Percentiles rank a stretch among this genome's conserved stretches.
These are phyloP conservation scores for Sugiyamaella chiloensis DNA, from an alignment of 805 yeast genomes.

Conservation along the genomic window DNA sequence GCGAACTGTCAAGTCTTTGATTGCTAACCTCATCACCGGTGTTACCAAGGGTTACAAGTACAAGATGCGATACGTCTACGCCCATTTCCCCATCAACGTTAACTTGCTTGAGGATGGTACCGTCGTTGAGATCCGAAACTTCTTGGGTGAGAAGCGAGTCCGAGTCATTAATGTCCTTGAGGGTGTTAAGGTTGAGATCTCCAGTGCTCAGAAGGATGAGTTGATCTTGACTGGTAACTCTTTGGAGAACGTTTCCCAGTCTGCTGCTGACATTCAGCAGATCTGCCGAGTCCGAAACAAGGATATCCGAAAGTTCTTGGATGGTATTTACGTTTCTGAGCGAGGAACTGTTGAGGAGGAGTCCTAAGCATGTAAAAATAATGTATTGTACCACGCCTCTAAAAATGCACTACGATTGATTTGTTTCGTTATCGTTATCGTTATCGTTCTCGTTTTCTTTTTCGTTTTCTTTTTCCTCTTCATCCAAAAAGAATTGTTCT, in stretches of 20 bases:
- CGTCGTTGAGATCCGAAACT: constrained; percentile 95
- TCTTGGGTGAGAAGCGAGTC: constrained; percentile 98
- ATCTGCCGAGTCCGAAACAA: constrained; percentile 98
- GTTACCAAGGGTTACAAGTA: constrained; percentile 98
- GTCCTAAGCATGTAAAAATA: constrained; percentile 14
- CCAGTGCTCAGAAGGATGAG: constrained; percentile 90
- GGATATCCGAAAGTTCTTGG: constrained; percentile 99
- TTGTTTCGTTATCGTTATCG: not conserved
- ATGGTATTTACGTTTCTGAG: constrained; percentile 99
- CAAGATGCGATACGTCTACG: constrained; percentile 99
- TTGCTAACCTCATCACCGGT: constrained; percentile 94
- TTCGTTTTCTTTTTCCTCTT: not conserved
- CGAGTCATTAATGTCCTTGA: constrained; percentile 82
- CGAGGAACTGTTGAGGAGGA: constrained; percentile 84
- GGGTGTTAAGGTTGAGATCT: constrained; percentile 84
- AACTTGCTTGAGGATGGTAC: constrained; percentile 78
- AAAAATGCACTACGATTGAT: not conserved
- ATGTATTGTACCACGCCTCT: not conserved
- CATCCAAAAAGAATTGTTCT: constrained; percentile 53
- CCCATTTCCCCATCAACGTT: constrained; percentile 99
- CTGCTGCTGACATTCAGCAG: constrained; percentile 98
- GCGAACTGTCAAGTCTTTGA: constrained; percentile 96
- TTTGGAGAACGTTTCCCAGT: constrained; percentile 94
- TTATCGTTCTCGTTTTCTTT: not conserved
- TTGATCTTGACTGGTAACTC: constrained; percentile 91